These are phyloP conservation scores for Mayamaea pseudoterrestris DNA, from an alignment of 108 stramenopile genomes.

Conservation along the genomic window DNA sequence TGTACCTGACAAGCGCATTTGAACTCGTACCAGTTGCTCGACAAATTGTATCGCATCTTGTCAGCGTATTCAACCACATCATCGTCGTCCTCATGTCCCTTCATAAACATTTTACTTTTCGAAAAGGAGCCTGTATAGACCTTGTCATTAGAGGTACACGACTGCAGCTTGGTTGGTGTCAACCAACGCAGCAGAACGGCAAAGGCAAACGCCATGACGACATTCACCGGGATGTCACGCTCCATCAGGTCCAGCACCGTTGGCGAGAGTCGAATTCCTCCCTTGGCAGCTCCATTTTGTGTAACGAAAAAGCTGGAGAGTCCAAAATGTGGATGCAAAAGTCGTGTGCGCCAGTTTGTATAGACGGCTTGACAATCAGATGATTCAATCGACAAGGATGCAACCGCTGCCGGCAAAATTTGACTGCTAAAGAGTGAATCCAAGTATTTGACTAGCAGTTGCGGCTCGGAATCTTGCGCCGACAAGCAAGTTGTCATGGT, in stretches of 20 bases:
- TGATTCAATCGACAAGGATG: not conserved
- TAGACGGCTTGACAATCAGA: conserved; percentile 41
- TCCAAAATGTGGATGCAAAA: conserved; percentile 79
- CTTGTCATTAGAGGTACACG: conserved; percentile 7
- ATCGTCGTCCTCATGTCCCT: not conserved
- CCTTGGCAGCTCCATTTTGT: conserved; percentile 84
- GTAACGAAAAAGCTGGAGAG: conserved; percentile 83
- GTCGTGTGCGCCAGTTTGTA: conserved; percentile 68
- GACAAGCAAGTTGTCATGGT: conserved; percentile 17
- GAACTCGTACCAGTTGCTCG: conserved; percentile 73
- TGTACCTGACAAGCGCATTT: conserved; percentile 28
- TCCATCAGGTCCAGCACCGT: conserved; percentile 49
- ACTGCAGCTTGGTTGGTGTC: conserved; percentile 30
- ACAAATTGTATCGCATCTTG: conserved; percentile 53
- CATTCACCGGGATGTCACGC: conserved; percentile 15
- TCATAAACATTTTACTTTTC: not conserved
- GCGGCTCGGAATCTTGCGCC: conserved; percentile 19
- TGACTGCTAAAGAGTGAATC: conserved; percentile 61
- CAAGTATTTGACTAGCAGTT: conserved; percentile 39
- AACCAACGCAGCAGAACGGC: conserved; percentile 75
- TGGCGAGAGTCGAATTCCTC: conserved; percentile 73
- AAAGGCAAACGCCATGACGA: conserved; percentile 67
- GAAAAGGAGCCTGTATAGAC: conserved; percentile 53
- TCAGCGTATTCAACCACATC: conserved; percentile 48
- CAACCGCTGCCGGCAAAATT: conserved; percentile 32